These are phyloP conservation scores for Colletotrichum sp. DNA, from an alignment of 2,329 filamentous ascomycete genomes.

Conservation along the genomic window DNA sequence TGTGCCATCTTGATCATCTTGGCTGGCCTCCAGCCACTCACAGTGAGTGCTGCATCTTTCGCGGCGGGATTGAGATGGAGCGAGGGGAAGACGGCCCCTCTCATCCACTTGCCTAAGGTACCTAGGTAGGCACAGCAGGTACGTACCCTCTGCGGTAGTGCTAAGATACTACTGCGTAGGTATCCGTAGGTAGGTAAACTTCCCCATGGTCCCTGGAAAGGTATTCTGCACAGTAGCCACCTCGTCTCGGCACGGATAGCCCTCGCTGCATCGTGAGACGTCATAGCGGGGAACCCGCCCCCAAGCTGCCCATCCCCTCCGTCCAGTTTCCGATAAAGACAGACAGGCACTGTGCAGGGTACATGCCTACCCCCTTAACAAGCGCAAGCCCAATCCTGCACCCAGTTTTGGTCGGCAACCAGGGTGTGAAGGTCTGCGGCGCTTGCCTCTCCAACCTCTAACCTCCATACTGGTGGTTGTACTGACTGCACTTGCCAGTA, in stretches of 20 bases:
- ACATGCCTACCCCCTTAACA: background rate
- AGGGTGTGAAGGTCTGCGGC: background rate
- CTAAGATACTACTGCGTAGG: too few relatives aligned
- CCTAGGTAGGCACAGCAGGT: background rate
- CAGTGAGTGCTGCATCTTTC: background rate
- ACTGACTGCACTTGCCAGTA: background rate
- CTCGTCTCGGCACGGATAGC: background rate
- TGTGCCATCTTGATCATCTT: background rate
- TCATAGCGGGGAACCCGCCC: conserved; percentile 3
- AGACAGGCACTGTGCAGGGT: conserved; percentile 1
- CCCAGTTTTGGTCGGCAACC: background rate
- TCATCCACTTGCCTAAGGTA: background rate
- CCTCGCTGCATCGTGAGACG: background rate
- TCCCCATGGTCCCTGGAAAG: background rate
- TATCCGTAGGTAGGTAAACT: background rate
- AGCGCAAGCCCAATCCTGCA: background rate
- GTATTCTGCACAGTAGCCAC: background rate
- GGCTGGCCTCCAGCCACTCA: background rate
- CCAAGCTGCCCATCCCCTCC: background rate
- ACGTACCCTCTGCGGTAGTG: background rate
- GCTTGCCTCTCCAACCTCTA: background rate
- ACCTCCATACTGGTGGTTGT: background rate
- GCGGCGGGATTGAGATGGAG: background rate
- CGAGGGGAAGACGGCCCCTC: background rate
- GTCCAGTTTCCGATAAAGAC: conserved; percentile 3